These are phyloP conservation scores for Colletotrichum simmondsii DNA, from an alignment of 2,329 filamentous ascomycete species.

Conservation along the genomic window DNA sequence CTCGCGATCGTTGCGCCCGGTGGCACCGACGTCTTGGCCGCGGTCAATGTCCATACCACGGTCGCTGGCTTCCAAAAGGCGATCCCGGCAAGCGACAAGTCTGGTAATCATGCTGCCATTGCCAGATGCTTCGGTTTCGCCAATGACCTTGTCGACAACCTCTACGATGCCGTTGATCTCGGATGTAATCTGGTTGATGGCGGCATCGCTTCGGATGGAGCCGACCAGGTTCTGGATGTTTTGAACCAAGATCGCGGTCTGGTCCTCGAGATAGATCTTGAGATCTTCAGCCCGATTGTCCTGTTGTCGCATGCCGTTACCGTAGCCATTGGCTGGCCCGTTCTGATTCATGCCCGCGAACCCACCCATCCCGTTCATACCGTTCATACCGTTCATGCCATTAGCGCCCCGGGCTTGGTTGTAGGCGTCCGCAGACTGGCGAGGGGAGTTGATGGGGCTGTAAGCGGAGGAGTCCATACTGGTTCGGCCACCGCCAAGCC, in stretches of 20 bases:
- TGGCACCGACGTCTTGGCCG: conserved; percentile 67
- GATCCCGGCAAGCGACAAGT: conserved; percentile 71
- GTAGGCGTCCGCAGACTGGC: conserved; percentile 63
- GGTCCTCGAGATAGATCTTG: conserved; percentile 83
- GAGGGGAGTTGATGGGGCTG: conserved; percentile 77
- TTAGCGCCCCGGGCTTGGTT: conserved; percentile 43
- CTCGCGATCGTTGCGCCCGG: conserved; percentile 62
- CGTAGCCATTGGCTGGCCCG: conserved; percentile 51
- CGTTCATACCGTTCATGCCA: conserved; percentile 46
- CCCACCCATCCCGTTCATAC: conserved; percentile 46
- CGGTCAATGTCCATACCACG: conserved; percentile 72
- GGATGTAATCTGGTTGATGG: conserved; percentile 72
- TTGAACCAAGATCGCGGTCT: conserved; percentile 81
- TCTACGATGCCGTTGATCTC: conserved; percentile 77
- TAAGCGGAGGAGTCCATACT: conserved; percentile 80
- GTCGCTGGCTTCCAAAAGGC: conserved; percentile 71
- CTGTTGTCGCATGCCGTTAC: conserved; percentile 45
- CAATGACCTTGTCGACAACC: conserved; percentile 77
- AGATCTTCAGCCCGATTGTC: conserved; percentile 61
- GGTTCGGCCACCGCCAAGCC: conserved; percentile 63
- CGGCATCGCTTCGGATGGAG: conserved; percentile 73
- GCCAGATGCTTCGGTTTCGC: conserved; percentile 69
- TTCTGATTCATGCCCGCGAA: conserved; percentile 50
- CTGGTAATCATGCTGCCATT: conserved; percentile 64
- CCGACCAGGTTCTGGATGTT: conserved; percentile 85